Evolutionary conservation across 1,139 yeast species (phyloP).

Genomic region (Arxiozyma telluris): DNA sequence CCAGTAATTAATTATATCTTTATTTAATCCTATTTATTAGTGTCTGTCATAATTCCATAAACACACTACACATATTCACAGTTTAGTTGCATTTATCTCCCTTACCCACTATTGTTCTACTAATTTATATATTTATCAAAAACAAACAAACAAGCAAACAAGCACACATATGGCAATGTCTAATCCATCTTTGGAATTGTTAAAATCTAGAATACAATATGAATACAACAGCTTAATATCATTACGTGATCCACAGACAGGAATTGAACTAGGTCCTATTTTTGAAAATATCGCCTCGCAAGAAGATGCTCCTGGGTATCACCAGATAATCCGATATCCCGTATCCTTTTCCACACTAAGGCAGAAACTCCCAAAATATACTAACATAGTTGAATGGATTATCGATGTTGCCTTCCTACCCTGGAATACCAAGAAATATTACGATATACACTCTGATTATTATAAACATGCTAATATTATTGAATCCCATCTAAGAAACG

Average conservation of each 20-base stretch:
- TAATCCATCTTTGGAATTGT: not conserved
- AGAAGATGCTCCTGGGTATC: constrained; percentile 61
- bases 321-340: constrained; percentile 56
- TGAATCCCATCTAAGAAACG: constrained; percentile 50
- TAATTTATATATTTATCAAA: not conserved
- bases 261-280: constrained; percentile 38
- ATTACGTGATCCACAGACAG: constrained; percentile 38
- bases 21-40: not conserved
- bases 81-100: not conserved
- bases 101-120: not conserved
- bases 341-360: constrained; percentile 65
- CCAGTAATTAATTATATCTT: not conserved
- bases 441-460: constrained; percentile 58
- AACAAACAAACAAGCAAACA: too few species aligned
- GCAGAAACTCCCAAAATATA: constrained; percentile 42
- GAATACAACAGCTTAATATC: constrained; percentile 28
- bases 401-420: constrained; percentile 73
- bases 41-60: too few species aligned
- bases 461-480: constrained; percentile 65
- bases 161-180: not conserved
- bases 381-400: constrained; percentile 57
- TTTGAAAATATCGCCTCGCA: constrained; percentile 46
- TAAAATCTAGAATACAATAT: constrained; percentile 3
- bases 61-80: not conserved
- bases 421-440: constrained; percentile 84